Percentiles rank a stretch among this genome's conserved stretches.
These are phyloP conservation scores for Paecilomyces sp. DNA, from an alignment of 2,329 filamentous ascomycete genomes.

Conservation along the genomic window DNA sequence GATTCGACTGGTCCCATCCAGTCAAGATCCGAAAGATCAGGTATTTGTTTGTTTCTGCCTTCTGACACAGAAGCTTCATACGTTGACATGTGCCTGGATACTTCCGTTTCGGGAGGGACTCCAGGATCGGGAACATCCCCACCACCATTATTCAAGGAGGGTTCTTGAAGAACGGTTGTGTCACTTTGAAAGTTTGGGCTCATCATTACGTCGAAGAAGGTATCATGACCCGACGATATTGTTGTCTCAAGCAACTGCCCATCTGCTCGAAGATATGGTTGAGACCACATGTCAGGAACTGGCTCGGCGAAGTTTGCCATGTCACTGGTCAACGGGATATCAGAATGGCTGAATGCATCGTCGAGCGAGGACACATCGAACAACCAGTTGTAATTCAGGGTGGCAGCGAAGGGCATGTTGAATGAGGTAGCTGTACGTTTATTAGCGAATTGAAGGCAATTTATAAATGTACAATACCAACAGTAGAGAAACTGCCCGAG, in stretches of 20 bases:
- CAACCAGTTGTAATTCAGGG: constrained; percentile 57
- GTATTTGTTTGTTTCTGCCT: not conserved
- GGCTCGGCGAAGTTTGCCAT: constrained; percentile 14
- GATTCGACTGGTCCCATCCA: constrained; percentile 18
- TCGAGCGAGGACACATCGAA: constrained; percentile 43
- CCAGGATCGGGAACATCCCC: not conserved
- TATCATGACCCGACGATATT: not conserved
- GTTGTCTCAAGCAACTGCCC: not conserved
- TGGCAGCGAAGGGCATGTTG: constrained; percentile 59
- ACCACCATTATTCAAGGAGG: not conserved
- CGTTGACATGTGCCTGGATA: not conserved
- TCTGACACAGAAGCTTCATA: not conserved
- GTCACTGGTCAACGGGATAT: constrained; percentile 17
- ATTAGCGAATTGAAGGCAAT: constrained; percentile 2
- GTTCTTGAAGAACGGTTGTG: not conserved
- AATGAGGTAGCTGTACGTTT: constrained; percentile 48
- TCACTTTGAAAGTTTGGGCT: not conserved
- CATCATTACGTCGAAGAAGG: not conserved
- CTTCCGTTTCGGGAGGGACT: not conserved
- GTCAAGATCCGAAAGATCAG: constrained; percentile 15
- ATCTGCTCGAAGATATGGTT: not conserved
- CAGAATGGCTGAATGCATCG: constrained; percentile 20
- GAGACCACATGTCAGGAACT: constrained; percentile 8
- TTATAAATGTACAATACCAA: not conserved
- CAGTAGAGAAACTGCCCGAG: not conserved